Evolutionary conservation across 805 yeast species (phyloP).

Genomic region (Candida coquimbonensis): DNA sequence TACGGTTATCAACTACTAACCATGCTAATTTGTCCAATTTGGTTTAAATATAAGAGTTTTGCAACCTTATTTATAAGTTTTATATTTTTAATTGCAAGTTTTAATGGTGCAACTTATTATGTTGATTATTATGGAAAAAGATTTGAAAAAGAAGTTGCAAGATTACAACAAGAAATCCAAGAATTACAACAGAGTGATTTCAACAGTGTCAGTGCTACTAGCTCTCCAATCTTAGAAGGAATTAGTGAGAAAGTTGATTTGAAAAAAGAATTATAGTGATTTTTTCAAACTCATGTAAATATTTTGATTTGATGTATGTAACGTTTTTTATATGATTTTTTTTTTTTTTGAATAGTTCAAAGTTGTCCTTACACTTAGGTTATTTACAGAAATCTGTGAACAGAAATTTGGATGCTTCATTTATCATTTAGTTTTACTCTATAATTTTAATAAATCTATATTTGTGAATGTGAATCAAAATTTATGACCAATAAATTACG

Average conservation of each 20-base stretch:
- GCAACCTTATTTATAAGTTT: constrained; percentile 61
- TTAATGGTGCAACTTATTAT: constrained; percentile 93
- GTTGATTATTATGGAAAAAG: constrained; percentile 87
- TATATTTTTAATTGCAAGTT: constrained; percentile 76
- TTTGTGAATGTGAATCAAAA: too few species aligned
- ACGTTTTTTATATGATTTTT: neutral
- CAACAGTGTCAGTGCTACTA: constrained; percentile 2
- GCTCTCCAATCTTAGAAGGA: constrained; percentile 1
- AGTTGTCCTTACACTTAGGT: too few species aligned
- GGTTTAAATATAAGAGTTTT: constrained; percentile 64
- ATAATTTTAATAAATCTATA: too few species aligned
- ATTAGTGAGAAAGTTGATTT: neutral
- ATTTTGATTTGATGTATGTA: too few species aligned
- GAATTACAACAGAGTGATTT: constrained; percentile 38
- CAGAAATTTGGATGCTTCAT: too few species aligned
- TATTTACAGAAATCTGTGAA: too few species aligned
- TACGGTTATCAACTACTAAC: constrained; percentile 80
- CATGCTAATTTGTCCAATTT: constrained; percentile 85
- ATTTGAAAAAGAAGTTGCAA: constrained; percentile 76
- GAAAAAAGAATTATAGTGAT: neutral
- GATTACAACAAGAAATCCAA: constrained; percentile 64
- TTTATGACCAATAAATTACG: too few species aligned
- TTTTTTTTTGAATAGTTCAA: neutral
- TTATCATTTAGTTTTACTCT: too few species aligned
- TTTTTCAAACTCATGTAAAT: too few species aligned